Conservation (phyloP, 108 stramenopile species). For the Cyclotella baltica region DNA sequence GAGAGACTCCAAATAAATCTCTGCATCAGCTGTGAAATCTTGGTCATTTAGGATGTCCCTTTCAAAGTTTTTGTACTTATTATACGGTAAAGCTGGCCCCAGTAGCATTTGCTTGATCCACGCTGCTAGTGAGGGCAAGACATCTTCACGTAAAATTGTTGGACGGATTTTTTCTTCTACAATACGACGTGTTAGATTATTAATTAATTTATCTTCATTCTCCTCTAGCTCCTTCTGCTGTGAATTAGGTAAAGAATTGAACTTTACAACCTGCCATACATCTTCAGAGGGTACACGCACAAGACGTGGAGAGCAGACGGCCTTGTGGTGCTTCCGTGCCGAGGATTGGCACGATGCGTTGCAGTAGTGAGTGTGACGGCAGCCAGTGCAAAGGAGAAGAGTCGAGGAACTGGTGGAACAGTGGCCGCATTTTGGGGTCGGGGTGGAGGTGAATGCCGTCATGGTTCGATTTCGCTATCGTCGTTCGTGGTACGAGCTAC, state of each 20-base stretch:
- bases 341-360: conserved; percentile 9
- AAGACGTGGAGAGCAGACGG: conserved; percentile 11
- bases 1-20: conserved; percentile 38
- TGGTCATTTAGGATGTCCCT: conserved; percentile 27
- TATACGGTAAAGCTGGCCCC: conserved; percentile 43
- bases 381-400: conserved; percentile 16
- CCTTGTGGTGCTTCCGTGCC: conserved; percentile 5
- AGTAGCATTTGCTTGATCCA: conserved; percentile 35
- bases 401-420: background rate
- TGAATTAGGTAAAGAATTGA: background rate
- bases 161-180: conserved; percentile 46
- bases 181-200: background rate
- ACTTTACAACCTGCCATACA: background rate
- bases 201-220: background rate
- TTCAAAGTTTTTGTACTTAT: conserved; percentile 39
- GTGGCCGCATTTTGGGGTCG: conserved; percentile 14
- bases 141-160: conserved; percentile 28
- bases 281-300: background rate
- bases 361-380: conserved; percentile 20
- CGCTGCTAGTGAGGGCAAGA: background rate
- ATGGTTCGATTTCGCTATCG: background rate
- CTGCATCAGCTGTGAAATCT: conserved; percentile 39
- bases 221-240: background rate
- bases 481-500: background rate
- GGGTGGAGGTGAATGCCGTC: background rate